These are phyloP conservation scores for Fraxinus platypoda DNA, from an alignment of 305 asterid species.

Conservation along the genomic window DNA sequence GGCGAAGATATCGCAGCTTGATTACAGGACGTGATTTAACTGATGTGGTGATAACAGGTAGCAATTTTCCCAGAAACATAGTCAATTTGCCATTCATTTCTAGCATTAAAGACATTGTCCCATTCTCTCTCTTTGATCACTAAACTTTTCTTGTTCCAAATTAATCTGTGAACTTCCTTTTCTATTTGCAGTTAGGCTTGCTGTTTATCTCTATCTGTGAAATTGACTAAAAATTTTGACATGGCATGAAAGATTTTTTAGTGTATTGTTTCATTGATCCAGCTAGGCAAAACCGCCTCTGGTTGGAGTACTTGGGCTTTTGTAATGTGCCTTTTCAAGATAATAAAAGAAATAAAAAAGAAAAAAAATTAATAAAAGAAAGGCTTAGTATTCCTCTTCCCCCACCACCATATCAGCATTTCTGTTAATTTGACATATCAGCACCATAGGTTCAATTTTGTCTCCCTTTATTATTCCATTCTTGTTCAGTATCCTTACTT, in stretches of 20 bases:
- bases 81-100: background rate
- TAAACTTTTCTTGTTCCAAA: background rate
- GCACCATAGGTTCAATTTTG: background rate
- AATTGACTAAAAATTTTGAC: background rate
- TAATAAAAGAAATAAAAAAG: background rate
- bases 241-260: background rate
- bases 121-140: background rate
- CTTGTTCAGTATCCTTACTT: conserved; percentile 1
- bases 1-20: conserved; percentile 83
- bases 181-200: background rate
- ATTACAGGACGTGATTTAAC: conserved; percentile 70
- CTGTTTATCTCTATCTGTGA: background rate
- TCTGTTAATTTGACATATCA: background rate
- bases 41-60: conserved; percentile 95
- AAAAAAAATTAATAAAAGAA: background rate
- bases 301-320: background rate
- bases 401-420: background rate
- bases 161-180: background rate
- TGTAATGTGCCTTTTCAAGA: background rate
- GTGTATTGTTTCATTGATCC: background rate
- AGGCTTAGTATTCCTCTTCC: background rate
- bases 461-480: background rate
- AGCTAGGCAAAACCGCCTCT: background rate
- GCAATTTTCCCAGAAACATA: background rate
- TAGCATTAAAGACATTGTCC: background rate